Base-by-base conservation (phyloP, 179 eudicot species). In the Nepenthes alata region DNA sequence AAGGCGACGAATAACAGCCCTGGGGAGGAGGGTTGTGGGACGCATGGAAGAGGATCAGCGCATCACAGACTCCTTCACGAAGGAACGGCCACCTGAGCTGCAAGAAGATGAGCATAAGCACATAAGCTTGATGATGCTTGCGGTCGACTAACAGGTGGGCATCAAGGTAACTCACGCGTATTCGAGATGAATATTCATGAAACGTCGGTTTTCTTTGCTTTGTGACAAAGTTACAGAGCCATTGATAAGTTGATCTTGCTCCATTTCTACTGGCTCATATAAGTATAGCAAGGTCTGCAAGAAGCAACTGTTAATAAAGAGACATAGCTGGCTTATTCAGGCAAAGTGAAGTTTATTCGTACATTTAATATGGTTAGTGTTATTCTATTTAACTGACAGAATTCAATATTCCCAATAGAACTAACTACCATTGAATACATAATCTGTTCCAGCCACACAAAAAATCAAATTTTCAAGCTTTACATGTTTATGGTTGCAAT, bases 101-200 rank as follows among this genome's bases (percentile, higher is more conserved):
- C 79, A 65, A 16, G 69, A 55, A 55, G 55, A 11, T 58, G 52
- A 25, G 35, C 59, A 57, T 4, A 34, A 8, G 5, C 45, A 57
- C 13, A 65, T n/a, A 6, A 61, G 45, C 49, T 47, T n/a, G 39
- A 9, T 4, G 39, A 47, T 15, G 2, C 38, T 44, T 38, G 10
- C 13, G 37, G 3, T 7, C 41, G 1, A 56, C 35, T 16, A 10
- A 38, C 61, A 7, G 45, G 2, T 50, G 3, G n/a, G 35, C 14
- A 16, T 2, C 13, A 55, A 47, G 15, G 63, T 11, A 37, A 76
- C 98, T 82, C 63, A 91, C 98, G 85, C 62, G 48, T 91, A 91
- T 72, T 91, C 91, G 49, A 91, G 82, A 74, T 78, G 96, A 60
- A 91, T 83, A 66, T 88, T 91, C 98, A 91, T 86, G 77, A 91